These are phyloP conservation scores for Gossypium raimondii DNA, from an alignment of 345 rosid species.

Conservation along the genomic window DNA sequence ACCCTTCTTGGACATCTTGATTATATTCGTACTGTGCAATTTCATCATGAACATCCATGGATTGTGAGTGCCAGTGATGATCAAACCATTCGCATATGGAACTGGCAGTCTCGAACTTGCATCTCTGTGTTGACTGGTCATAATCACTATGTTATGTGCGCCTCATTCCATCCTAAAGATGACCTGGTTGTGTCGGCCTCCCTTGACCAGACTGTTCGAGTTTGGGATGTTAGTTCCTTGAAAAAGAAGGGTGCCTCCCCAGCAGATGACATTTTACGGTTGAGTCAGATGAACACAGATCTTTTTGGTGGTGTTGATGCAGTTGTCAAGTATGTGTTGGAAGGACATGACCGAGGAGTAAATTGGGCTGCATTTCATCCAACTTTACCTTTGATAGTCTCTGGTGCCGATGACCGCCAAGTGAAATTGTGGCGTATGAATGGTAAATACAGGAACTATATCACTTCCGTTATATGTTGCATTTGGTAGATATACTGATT, in stretches of 20 bases:
- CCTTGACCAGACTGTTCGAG: constrained; percentile 92
- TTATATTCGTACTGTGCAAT: constrained; percentile 93
- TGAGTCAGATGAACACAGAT: constrained; percentile 90
- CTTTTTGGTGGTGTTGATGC: constrained; percentile 95
- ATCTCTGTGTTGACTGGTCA: constrained; percentile 95
- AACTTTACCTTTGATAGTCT: constrained; percentile 86
- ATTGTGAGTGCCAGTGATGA: constrained; percentile 99
- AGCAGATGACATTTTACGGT: constrained; percentile 79
- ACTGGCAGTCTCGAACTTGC: constrained; percentile 98
- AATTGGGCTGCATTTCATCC: constrained; percentile 99
- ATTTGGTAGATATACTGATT: neutral
- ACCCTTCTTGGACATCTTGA: constrained; percentile 97
- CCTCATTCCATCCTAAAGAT: constrained; percentile 93
- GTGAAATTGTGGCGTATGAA: constrained; percentile 98
- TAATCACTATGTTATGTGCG: constrained; percentile 98
- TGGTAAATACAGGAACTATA: constrained; percentile 37
- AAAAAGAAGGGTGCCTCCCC: constrained; percentile 88
- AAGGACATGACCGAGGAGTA: constrained; percentile 98
- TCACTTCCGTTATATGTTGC: neutral
- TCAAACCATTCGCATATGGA: constrained; percentile 97
- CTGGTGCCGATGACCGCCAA: constrained; percentile 98
- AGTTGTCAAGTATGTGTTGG: constrained; percentile 90
- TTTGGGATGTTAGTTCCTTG: constrained; percentile 93
- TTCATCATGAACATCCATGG: constrained; percentile 97
- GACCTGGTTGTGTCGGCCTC: constrained; percentile 97